Conservation (phyloP, 2,329 filamentous ascomycete genomes). For the Magnaporthales sp. region DNA sequence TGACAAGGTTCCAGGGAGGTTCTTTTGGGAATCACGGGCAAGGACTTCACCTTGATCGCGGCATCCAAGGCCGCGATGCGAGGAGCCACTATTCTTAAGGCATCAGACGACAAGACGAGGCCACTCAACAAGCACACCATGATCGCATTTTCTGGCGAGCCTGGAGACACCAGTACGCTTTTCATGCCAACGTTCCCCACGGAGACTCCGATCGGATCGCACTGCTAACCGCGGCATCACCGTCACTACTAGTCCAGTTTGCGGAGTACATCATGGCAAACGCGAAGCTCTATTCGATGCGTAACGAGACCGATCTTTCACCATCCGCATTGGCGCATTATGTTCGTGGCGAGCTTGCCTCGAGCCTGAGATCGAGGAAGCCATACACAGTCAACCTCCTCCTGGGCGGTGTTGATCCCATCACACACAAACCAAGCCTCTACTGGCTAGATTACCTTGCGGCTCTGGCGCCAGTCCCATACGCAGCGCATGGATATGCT, state of each 20-base stretch:
- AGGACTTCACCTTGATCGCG: conserved; percentile 97
- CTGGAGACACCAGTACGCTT: conserved; percentile 53
- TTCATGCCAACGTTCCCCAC: neutral
- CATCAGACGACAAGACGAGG: conserved; percentile 92
- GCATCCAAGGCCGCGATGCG: conserved; percentile 98
- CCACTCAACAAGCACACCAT: conserved; percentile 87
- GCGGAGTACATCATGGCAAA: conserved; percentile 99
- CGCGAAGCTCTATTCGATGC: conserved; percentile 96
- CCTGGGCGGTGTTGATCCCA: conserved; percentile 86
- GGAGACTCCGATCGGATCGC: neutral
- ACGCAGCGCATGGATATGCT: conserved; percentile 95
- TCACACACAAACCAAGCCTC: conserved; percentile 80
- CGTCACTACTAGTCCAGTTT: conserved; percentile 73
- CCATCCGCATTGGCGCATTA: conserved; percentile 86
- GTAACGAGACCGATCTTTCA: conserved; percentile 86
- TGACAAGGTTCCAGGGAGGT: conserved; percentile 64
- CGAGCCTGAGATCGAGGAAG: conserved; percentile 80
- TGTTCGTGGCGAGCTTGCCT: conserved; percentile 86
- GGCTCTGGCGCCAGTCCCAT: conserved; percentile 77
- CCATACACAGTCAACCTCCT: conserved; percentile 97
- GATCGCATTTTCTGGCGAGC: conserved; percentile 92
- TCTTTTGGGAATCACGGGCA: conserved; percentile 93
- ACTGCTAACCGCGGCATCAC: conserved; percentile 1
- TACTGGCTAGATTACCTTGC: conserved; percentile 99
- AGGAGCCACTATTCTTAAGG: conserved; percentile 91